These are phyloP conservation scores for Globisporangium uncinulatum DNA, from an alignment of 352 stramenopile species.

Conservation along the genomic window DNA sequence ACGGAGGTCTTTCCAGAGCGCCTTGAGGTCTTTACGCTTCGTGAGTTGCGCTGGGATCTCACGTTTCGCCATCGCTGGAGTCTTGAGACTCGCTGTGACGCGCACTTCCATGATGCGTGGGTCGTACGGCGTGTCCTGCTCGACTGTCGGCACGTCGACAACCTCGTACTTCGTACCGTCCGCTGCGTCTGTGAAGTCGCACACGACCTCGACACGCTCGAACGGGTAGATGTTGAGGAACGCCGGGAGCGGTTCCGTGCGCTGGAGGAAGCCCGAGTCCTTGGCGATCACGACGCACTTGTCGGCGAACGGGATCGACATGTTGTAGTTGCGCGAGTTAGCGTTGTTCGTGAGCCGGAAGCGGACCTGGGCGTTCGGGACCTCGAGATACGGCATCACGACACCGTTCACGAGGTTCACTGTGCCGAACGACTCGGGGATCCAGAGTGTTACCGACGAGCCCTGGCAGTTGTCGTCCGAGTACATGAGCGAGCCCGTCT, in stretches of 20 bases:
- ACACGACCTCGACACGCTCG: constrained; percentile 52
- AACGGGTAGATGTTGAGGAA: constrained; percentile 49
- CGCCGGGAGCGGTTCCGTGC: constrained; percentile 14
- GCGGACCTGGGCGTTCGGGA: constrained; percentile 52
- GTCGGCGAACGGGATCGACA: constrained; percentile 56
- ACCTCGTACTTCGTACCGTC: constrained; percentile 47
- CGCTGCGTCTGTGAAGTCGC: constrained; percentile 38
- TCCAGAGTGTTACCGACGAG: constrained; percentile 33
- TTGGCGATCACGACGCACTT: constrained; percentile 57
- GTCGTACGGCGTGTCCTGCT: constrained; percentile 43
- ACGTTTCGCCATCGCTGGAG: constrained; percentile 23
- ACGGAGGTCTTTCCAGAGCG: constrained; percentile 35
- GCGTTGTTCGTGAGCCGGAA: constrained; percentile 53
- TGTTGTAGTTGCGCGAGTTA: constrained; percentile 73
- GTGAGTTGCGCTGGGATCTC: constrained; percentile 32
- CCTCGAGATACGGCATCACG: constrained; percentile 61
- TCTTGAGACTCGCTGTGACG: constrained; percentile 31
- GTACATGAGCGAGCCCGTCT: constrained; percentile 52
- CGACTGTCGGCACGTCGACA: constrained; percentile 32
- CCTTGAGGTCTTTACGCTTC: constrained; percentile 47
- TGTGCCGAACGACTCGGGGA: constrained; percentile 56
- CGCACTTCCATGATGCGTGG: constrained; percentile 47
- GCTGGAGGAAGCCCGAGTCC: constrained; percentile 60
- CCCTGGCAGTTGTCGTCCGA: constrained; percentile 54
- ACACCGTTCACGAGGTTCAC: constrained; percentile 66